Evolutionary conservation across 805 yeast species (phyloP).

Genomic region (Starmerella asiatica): DNA sequence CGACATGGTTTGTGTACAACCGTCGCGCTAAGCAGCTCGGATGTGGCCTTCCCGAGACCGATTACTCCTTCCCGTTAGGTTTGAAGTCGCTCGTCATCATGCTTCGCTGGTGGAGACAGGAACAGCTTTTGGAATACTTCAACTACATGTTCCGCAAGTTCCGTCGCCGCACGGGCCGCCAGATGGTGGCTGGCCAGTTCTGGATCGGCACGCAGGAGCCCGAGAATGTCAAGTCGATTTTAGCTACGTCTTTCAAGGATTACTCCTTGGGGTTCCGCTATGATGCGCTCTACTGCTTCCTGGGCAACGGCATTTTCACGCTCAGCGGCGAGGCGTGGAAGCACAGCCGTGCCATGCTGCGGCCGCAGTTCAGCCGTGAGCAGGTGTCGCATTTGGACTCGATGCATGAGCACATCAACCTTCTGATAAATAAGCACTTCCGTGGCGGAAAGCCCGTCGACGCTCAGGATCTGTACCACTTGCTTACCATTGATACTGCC

Average conservation of each 20-base stretch:
- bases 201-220: conserved; percentile 22
- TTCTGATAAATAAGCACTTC: conserved; percentile 16
- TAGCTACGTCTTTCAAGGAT: conserved; percentile 23
- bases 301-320: conserved; percentile 25
- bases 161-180: conserved; percentile 8
- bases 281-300: conserved; percentile 16
- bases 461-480: conserved; percentile 20
- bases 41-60: conserved; percentile 7
- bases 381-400: conserved; percentile 20
- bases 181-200: conserved; percentile 11
- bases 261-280: conserved; percentile 23
- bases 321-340: conserved; percentile 25
- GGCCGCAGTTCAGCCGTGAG: conserved; percentile 24
- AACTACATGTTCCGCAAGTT: conserved; percentile 1
- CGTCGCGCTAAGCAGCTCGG: conserved; percentile 11
- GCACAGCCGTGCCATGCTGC: conserved; percentile 24
- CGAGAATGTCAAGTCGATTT: conserved; percentile 21
- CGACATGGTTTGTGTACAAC: conserved; percentile 3
- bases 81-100: conserved; percentile 1
- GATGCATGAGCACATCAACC: conserved; percentile 19
- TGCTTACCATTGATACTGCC: conserved; percentile 22
- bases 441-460: conserved; percentile 16
- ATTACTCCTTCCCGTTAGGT: conserved; percentile 14
- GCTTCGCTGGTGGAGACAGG: conserved; percentile 1
- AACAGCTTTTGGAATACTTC: conserved; percentile 10